These are phyloP conservation scores for Orbilia blumenaviensis DNA, from an alignment of 2,329 filamentous ascomycete genomes.

Conservation along the genomic window DNA sequence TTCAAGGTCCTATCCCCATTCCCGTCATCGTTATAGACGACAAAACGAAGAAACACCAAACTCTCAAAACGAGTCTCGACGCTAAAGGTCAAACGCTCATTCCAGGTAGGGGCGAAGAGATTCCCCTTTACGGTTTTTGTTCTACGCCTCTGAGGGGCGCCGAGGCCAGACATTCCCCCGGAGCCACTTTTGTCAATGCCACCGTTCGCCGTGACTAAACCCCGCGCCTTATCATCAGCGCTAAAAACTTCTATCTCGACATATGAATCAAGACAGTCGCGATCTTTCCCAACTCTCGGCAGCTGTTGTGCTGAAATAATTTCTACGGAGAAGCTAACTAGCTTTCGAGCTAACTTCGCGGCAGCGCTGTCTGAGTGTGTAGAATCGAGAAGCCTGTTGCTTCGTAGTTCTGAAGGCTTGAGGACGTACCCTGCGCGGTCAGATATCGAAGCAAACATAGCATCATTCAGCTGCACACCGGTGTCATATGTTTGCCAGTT, in stretches of 20 bases:
- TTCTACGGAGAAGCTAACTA: conserved; percentile 84
- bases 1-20: conserved; percentile 74
- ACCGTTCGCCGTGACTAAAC: conserved; percentile 72
- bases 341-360: conserved; percentile 74
- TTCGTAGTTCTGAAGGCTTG: conserved; percentile 86
- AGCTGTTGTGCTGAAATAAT: conserved; percentile 95
- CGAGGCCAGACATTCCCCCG: conserved; percentile 69
- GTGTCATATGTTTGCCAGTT: conserved; percentile 99
- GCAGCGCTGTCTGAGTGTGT: conserved; percentile 64
- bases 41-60: conserved; percentile 91
- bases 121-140: conserved; percentile 86
- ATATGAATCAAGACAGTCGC: conserved; percentile 84
- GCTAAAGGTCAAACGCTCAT: conserved; percentile 79
- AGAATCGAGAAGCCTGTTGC: conserved; percentile 70
- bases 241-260: conserved; percentile 95
- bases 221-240: conserved; percentile 87
- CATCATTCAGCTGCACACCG: conserved; percentile 94
- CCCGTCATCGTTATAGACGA: conserved; percentile 84
- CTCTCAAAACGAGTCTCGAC: conserved; percentile 94
- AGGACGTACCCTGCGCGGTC: conserved; percentile 92
- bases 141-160: conserved; percentile 77
- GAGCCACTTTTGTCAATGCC: conserved; percentile 72
- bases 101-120: conserved; percentile 90
- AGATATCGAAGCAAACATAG: conserved; percentile 91
- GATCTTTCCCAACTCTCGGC: conserved; percentile 68